These are phyloP conservation scores for Nitzschia putrida DNA, from an alignment of 108 stramenopile species.

Conservation along the genomic window DNA sequence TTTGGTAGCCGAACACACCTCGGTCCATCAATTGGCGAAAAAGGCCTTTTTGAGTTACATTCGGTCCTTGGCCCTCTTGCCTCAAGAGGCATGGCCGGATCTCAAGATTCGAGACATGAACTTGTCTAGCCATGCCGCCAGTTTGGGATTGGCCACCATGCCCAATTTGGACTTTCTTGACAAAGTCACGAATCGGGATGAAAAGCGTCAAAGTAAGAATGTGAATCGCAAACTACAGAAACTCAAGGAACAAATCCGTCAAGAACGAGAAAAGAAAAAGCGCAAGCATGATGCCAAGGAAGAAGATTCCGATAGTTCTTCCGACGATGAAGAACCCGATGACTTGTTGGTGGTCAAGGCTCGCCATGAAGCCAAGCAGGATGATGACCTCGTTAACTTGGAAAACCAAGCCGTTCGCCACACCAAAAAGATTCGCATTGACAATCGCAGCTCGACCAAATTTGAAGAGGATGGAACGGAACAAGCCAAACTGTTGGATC, in stretches of 20 bases:
- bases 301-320: slow-evolving; percentile 35
- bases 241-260: slow-evolving; percentile 92
- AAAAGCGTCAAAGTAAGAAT: slow-evolving; percentile 86
- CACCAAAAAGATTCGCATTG: slow-evolving; percentile 82
- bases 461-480: slow-evolving; percentile 92
- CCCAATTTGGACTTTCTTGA: slow-evolving; percentile 82
- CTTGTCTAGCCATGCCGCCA: slow-evolving; percentile 82
- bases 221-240: slow-evolving; percentile 85
- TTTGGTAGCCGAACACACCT: slow-evolving; percentile 76
- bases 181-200: slow-evolving; percentile 70
- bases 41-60: slow-evolving; percentile 93
- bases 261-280: slow-evolving; percentile 83
- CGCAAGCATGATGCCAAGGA: slow-evolving; percentile 51
- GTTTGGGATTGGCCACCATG: slow-evolving; percentile 87
- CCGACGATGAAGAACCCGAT: slow-evolving; percentile 62
- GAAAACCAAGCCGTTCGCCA: slow-evolving; percentile 50
- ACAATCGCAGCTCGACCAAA: slow-evolving; percentile 65
- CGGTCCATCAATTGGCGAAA: slow-evolving; percentile 77
- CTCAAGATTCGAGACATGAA: slow-evolving; percentile 73
- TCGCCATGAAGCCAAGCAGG: slow-evolving; percentile 58
- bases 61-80: slow-evolving; percentile 87
- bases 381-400: slow-evolving; percentile 24
- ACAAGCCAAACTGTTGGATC: slow-evolving; percentile 32
- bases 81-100: slow-evolving; percentile 67
- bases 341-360: slow-evolving; percentile 79